Evolutionary conservation across 345 rosid genomes (phyloP), one percentile per base, ranked within the genome.

Genomic region (Anacardium occidentale): DNA sequence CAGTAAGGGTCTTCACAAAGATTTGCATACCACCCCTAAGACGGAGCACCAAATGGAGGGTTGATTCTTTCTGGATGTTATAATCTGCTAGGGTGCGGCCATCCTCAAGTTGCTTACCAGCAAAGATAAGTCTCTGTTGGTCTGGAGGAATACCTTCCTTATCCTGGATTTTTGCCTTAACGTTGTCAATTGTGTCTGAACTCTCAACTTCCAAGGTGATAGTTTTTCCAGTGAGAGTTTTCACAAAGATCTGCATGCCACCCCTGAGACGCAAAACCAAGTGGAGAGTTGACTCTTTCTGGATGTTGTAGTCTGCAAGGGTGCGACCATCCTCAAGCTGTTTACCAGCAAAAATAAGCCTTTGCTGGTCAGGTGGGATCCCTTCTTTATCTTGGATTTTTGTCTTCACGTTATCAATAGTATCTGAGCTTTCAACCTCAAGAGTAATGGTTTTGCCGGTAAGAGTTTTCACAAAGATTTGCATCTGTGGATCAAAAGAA

Each of bases 1-100:
- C 84, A 0, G 84, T 81, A 0, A 80, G 71, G n/a, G 83, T 80
- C 47, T 80, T 80, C 0, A 80, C 83, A 18, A 80, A 80, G 44
- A 80, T 76, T 50, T 80, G 83, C 83, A 79, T 79, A 0, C 81
- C 74, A 8, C 79, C 79, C 3, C 79, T 18, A 3, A 68, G 60
- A 0, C 71, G 62, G 0, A 68, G 62, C n/a, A 68, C 71, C 62
- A 68, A 37, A 51, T 68, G 71, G 2, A 68, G 47, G 0, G 71
- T 68, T 0, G 71, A 68, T 0, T 68, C 71, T 51, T 68, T 68
- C 44, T 68, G 62, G 4, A 68, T 54, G 5, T 68, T 68, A 17
- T 68, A 68, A 9, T 68, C 71, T 0, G 71, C 71, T 20, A 68
- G 71, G 13, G 71, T 68, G 1, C 62, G 62, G 0, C 71, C 71